Evolutionary conservation across 1,139 yeast genomes (phyloP), one percentile per base, ranked within the genome.

Genomic region (Candida pseudoviswanathii): DNA sequence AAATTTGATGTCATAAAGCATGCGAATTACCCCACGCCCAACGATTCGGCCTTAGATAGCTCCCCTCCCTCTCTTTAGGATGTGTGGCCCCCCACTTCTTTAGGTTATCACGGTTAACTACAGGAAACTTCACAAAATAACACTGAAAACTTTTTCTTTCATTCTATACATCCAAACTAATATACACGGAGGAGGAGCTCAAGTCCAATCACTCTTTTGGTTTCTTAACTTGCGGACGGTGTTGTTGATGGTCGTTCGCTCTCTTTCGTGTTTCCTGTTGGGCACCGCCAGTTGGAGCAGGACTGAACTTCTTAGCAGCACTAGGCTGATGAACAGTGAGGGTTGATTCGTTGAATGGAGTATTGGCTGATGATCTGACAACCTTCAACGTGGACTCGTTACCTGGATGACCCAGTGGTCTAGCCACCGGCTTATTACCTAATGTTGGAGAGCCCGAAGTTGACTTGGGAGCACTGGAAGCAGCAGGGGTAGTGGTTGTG

Each of bases 241-340:
- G 59, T n/a, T 56, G 54, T 45, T 58, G 60, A 43, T 51, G 51
- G 1, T 57, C 58, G 42, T 54, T 55, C 11, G 45, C 31, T 40
- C 53, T 47, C 24, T 49, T 49, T 24, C 47, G 54, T 21, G 36
- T 43, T 21, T 48, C 42, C 9, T 46, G 50, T 29, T 31, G 39
- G 6, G 11, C n/a, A 36, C 16, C 27, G 9, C 31, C 22, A 25
- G 39, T 46, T 44, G 52, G 50, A 21, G 39, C 24, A 11, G 50
- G 51, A 37, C 52, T 46, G 32, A 45, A 41, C 38, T 54, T 55
- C 11, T 45, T 52, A 9, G 51, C 54, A 33, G 53, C 51, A 2
- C 61, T 55, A 16, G 73, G 75, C 31, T 66, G 63, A 48, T 64
- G 70, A 21, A 69, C 73, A 4, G 69, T 68, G 45, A 68, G 61